Evolutionary conservation across 2,329 filamentous ascomycete species (phyloP).

Genomic region (Penicillium corylophilum): DNA sequence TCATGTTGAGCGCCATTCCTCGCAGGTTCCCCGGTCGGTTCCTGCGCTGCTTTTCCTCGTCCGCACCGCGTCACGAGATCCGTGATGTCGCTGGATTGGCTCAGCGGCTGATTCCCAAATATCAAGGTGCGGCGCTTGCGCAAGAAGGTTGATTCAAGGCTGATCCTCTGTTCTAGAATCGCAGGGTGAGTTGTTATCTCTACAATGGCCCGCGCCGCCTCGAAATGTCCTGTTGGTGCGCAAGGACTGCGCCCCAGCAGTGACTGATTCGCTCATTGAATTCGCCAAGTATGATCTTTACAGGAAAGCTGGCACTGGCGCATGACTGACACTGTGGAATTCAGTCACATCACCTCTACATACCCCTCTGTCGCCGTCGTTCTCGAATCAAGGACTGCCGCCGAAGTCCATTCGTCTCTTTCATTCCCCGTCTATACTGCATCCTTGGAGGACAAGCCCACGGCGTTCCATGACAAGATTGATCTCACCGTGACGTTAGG

Average conservation of each 20-base stretch:
- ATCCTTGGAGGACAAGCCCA: slow-evolving; percentile 32
- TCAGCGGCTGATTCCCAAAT: slow-evolving; percentile 59
- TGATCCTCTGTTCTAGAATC: slow-evolving; percentile 46
- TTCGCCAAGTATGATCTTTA: slow-evolving; percentile 49
- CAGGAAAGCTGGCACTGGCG: background rate
- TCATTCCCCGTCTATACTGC: slow-evolving; percentile 69
- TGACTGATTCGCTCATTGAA: slow-evolving; percentile 58
- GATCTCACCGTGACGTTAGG: slow-evolving; percentile 89
- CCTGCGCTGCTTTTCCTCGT: slow-evolving; percentile 44
- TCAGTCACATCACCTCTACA: slow-evolving; percentile 70
- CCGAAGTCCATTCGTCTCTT: slow-evolving; percentile 67
- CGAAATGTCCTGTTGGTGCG: slow-evolving; percentile 68
- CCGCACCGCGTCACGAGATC: slow-evolving; percentile 42
- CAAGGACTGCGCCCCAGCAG: slow-evolving; percentile 59
- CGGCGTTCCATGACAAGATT: slow-evolving; percentile 71
- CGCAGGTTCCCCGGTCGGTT: slow-evolving; percentile 12
- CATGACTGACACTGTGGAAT: slow-evolving; percentile 32
- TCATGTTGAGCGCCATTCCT: slow-evolving; percentile 22
- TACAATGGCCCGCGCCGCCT: slow-evolving; percentile 67
- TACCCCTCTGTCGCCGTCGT: slow-evolving; percentile 81
- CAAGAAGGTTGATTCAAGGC: background rate
- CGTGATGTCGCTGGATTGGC: slow-evolving; percentile 46
- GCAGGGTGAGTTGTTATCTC: slow-evolving; percentile 60
- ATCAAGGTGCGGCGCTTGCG: slow-evolving; percentile 54
- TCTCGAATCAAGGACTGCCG: slow-evolving; percentile 74